A percentile compares a stretch with the other conserved stretches of the same genome.
Evolutionary conservation across 768 basidiomycete genomes (phyloP).

Genomic region (Calocera cornea): DNA sequence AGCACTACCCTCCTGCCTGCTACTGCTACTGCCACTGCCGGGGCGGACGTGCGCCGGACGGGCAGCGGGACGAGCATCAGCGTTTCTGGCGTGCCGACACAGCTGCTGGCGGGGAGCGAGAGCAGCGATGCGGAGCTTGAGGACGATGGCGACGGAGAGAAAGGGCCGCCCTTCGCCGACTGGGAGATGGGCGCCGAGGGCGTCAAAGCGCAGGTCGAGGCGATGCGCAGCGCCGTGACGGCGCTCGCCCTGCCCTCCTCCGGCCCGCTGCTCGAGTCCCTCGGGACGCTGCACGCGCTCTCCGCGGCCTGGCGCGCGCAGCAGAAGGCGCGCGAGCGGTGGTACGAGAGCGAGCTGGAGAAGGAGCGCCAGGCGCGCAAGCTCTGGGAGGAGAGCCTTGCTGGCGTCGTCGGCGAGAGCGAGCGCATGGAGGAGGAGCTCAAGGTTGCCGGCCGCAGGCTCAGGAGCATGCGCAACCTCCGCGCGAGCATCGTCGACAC

Average conservation of each 20-base stretch:
- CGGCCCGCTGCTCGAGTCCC: constrained; percentile 42
- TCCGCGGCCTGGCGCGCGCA: constrained; percentile 57
- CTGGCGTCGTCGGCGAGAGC: constrained; percentile 73
- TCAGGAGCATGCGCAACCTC: constrained; percentile 37
- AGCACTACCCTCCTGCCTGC: neutral
- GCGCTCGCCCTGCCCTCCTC: constrained; percentile 36
- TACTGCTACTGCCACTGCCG: neutral
- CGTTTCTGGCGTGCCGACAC: neutral
- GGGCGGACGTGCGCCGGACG: neutral
- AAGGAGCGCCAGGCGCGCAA: constrained; percentile 48
- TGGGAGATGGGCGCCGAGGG: constrained; percentile 23
- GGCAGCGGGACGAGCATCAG: neutral
- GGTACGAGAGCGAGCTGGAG: constrained; percentile 52
- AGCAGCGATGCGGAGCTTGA: neutral
- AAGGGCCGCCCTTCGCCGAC: constrained; percentile 11
- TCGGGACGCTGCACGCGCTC: constrained; percentile 42
- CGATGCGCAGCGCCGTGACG: constrained; percentile 51
- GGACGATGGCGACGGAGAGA: constrained; percentile 4
- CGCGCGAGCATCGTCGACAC: constrained; percentile 32
- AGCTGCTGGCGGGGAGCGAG: neutral
- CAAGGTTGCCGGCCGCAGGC: constrained; percentile 34
- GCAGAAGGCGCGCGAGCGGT: constrained; percentile 65
- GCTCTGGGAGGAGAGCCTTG: constrained; percentile 85
- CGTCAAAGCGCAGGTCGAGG: constrained; percentile 53
- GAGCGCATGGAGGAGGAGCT: constrained; percentile 73